Percentiles rank a stretch among this genome's conserved stretches.
Evolutionary conservation across 169 alveolate genomes (phyloP).

Genomic region (Plasmodium knowlesi): DNA sequence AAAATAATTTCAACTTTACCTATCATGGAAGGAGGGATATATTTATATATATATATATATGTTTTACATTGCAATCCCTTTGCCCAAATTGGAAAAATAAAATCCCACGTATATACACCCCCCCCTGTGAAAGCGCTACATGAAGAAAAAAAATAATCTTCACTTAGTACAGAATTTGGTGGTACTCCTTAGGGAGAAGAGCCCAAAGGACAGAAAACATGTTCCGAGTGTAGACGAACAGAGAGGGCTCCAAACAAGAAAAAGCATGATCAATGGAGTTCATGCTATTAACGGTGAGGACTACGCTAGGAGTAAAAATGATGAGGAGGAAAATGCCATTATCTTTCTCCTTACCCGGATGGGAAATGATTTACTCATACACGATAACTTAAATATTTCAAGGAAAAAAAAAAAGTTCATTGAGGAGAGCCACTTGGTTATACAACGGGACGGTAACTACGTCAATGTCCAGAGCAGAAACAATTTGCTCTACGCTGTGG

Average conservation of each 20-base stretch:
- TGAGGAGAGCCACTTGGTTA: not conserved
- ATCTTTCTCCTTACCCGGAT: slow-evolving; percentile 10
- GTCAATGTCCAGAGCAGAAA: not conserved
- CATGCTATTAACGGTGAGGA: not conserved
- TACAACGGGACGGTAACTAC: not conserved
- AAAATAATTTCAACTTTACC: not conserved
- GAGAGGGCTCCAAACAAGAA: not conserved
- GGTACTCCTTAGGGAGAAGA: not conserved
- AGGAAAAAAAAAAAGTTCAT: not conserved
- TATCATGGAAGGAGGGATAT: not conserved
- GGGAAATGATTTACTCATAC: slow-evolving; percentile 23
- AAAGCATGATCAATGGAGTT: not conserved
- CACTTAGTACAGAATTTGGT: not conserved
- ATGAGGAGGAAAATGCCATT: not conserved
- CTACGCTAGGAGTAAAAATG: not conserved
- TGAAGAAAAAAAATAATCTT: not conserved
- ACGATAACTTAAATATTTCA: not conserved
- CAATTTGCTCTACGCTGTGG: slow-evolving; percentile 21
- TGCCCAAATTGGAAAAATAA: not conserved
- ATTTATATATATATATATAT: too few species aligned
- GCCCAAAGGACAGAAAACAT: not conserved
- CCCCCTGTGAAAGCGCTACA: not conserved
- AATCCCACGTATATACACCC: not conserved
- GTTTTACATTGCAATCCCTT: not conserved
- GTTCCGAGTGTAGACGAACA: not conserved